Conservation (phyloP, 192 early-diverging fungal genomes). For the Mortierella hygrophila region DNA sequence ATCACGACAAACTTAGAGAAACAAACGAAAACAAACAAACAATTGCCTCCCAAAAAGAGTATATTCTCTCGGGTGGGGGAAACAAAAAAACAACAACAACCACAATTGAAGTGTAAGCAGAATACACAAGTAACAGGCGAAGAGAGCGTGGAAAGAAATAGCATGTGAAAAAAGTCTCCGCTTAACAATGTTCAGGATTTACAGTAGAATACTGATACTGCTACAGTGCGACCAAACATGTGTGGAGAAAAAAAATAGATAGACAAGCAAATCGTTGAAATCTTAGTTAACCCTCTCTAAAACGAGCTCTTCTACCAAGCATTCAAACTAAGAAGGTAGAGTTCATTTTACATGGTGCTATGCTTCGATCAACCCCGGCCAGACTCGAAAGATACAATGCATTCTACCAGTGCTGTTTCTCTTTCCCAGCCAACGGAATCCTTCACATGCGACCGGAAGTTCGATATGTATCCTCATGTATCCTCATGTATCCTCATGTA, state of each 20-base stretch:
- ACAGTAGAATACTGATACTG: too few species aligned
- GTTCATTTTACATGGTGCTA: background rate
- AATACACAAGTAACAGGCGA: background rate
- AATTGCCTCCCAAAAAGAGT: constrained; percentile 33
- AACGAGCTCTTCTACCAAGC: too few species aligned
- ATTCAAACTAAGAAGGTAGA: background rate
- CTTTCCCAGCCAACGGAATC: background rate
- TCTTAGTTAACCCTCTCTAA: background rate
- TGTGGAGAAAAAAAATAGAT: background rate
- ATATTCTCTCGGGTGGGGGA: background rate
- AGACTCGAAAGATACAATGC: background rate
- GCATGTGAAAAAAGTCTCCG: constrained; percentile 38
- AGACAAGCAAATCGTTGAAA: background rate
- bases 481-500: background rate
- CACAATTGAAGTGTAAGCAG: background rate
- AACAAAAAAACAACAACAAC: background rate
- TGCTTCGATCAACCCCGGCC: background rate
- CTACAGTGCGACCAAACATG: background rate
- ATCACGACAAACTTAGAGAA: background rate
- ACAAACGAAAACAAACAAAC: background rate
- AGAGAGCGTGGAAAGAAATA: constrained; percentile 10
- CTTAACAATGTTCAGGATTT: background rate
- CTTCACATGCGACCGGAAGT: background rate
- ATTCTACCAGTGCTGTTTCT: background rate
- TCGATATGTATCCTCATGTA: background rate